Evolutionary conservation across 2,329 filamentous ascomycete genomes (phyloP).

Genomic region (Xylariaceae sp.): DNA sequence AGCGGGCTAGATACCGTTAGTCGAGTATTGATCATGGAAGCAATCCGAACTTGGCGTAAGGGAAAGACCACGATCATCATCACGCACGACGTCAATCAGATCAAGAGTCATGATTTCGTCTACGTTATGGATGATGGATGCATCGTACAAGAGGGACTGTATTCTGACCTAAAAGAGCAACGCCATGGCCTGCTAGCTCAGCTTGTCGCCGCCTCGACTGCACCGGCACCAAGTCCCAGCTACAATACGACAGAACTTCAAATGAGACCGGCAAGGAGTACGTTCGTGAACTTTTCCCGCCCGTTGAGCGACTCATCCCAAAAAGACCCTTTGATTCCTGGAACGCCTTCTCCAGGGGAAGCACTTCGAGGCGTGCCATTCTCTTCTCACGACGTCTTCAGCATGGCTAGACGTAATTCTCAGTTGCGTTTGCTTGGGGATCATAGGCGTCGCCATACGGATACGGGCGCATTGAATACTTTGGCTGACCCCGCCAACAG

Average conservation of each 20-base stretch:
- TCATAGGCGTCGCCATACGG: constrained; percentile 12
- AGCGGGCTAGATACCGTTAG: constrained; percentile 78
- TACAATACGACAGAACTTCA: neutral
- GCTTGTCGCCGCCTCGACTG: constrained; percentile 32
- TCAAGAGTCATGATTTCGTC: constrained; percentile 67
- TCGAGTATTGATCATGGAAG: constrained; percentile 64
- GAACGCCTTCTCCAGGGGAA: constrained; percentile 19
- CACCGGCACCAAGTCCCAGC: constrained; percentile 6
- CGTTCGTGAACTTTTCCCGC: constrained; percentile 21
- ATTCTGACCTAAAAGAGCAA: constrained; percentile 46
- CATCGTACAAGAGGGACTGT: constrained; percentile 66
- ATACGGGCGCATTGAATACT: constrained; percentile 11
- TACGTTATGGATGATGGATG: constrained; percentile 71
- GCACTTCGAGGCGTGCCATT: constrained; percentile 14
- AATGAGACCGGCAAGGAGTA: constrained; percentile 5
- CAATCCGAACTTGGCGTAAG: constrained; percentile 70
- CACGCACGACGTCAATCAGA: constrained; percentile 81
- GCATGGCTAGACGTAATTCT: constrained; percentile 12
- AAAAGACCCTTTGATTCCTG: constrained; percentile 9
- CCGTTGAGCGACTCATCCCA: constrained; percentile 20
- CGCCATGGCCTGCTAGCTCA: constrained; percentile 45
- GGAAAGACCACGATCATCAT: constrained; percentile 89
- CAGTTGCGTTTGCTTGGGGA: constrained; percentile 15
- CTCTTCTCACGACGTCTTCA: constrained; percentile 17
- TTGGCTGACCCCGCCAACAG: neutral